These are phyloP conservation scores for Parastagonospora avenae DNA, from an alignment of 2,329 filamentous ascomycete species.

Conservation along the genomic window DNA sequence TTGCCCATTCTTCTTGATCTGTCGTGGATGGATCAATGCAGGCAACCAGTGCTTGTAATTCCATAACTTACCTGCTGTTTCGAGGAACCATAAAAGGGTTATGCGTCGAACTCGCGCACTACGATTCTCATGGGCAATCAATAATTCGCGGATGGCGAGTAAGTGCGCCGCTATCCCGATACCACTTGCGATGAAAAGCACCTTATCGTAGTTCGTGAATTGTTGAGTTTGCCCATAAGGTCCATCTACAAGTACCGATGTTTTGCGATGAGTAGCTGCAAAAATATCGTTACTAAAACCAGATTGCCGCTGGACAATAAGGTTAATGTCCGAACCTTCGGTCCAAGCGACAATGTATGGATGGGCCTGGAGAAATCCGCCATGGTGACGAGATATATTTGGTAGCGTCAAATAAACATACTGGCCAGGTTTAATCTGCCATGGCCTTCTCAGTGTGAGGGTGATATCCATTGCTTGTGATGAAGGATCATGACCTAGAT, in stretches of 20 bases:
- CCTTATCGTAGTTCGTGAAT: slow-evolving; percentile 8
- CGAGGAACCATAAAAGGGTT: slow-evolving; percentile 9
- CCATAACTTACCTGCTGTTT: slow-evolving; percentile 3
- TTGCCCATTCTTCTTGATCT: not conserved
- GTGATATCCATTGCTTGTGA: not conserved
- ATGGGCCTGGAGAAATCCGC: slow-evolving; percentile 9
- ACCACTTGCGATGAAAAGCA: slow-evolving; percentile 10
- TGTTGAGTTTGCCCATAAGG: not conserved
- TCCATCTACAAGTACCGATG: not conserved
- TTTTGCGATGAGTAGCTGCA: not conserved
- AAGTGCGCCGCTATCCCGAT: slow-evolving; percentile 12
- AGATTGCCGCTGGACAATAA: not conserved
- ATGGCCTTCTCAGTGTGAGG: not conserved
- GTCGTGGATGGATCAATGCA: not conserved
- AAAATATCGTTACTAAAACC: not conserved
- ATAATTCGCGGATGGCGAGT: slow-evolving; percentile 1
- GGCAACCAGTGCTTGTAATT: not conserved
- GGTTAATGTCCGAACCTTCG: not conserved
- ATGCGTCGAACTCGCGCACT: slow-evolving; percentile 10
- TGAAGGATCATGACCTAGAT: too few relatives aligned
- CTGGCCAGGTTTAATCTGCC: not conserved
- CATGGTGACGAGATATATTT: not conserved
- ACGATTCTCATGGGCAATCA: slow-evolving; percentile 7
- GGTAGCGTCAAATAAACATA: not conserved
- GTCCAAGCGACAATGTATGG: slow-evolving; percentile 13